phyloP scores from a whole-genome alignment of 805 yeast species.

The Hanseniaspora pseudoguilliermondii region DNA sequence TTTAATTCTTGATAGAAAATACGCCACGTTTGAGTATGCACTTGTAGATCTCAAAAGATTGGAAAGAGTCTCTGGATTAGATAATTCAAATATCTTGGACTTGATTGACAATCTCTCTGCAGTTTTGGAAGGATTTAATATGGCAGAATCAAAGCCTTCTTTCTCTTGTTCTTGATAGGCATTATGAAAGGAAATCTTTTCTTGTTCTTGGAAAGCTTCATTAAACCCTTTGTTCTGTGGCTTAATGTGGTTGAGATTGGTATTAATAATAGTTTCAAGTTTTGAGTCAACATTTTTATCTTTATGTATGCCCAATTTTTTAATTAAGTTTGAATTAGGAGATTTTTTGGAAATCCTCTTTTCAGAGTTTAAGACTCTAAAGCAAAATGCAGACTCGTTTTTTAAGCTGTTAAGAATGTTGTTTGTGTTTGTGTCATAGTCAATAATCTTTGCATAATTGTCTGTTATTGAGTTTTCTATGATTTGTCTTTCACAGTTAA shows the following conservation, averaged over 20 bases:
- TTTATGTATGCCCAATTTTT: background rate
- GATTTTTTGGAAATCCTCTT: background rate
- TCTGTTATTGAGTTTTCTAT: background rate
- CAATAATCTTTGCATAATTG: constrained; percentile 1
- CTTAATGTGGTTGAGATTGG: background rate
- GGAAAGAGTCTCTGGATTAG: background rate
- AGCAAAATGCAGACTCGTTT: background rate
- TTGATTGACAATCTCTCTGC: background rate
- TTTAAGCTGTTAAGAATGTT: background rate
- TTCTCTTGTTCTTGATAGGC: constrained; percentile 8
- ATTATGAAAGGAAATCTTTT: background rate
- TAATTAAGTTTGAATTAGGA: background rate
- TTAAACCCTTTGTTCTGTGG: background rate
- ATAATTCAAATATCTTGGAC: background rate
- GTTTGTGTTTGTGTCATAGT: background rate
- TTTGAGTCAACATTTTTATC: background rate
- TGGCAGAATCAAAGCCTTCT: constrained; percentile 3
- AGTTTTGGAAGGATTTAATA: background rate
- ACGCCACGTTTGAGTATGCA: background rate
- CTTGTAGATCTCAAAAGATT: background rate
- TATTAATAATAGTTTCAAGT: background rate
- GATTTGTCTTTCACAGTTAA: background rate
- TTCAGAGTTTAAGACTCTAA: background rate
- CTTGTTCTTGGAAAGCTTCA: background rate
- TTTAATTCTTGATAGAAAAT: background rate